phyloP scores from a whole-genome alignment of 768 basidiomycete genomes.

The Macrolepiota fuliginosa region DNA sequence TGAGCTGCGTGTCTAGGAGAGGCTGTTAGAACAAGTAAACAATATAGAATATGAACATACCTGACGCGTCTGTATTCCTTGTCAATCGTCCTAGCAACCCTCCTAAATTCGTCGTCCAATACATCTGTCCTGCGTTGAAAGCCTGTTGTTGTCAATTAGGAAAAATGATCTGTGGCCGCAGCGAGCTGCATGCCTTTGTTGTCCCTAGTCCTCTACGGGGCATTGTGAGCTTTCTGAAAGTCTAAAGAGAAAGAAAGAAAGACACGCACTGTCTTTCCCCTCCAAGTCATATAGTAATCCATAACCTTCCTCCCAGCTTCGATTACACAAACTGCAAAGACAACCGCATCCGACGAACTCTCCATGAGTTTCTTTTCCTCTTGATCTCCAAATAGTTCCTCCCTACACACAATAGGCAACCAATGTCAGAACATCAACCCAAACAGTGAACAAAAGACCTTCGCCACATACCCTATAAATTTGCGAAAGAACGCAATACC shows the following conservation, averaged over 20 bases:
- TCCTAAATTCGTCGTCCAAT: constrained; percentile 42
- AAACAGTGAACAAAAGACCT: background rate
- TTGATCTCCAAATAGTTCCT: constrained; percentile 4
- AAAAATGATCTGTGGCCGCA: background rate
- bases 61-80: constrained; percentile 37
- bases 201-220: constrained; percentile 18
- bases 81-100: constrained; percentile 38
- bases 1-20: constrained; percentile 4
- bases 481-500: constrained; percentile 39
- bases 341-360: constrained; percentile 30
- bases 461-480: constrained; percentile 35
- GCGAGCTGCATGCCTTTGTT: constrained; percentile 20
- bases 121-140: constrained; percentile 28
- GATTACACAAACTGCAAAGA: constrained; percentile 43
- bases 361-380: background rate
- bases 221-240: background rate
- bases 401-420: background rate
- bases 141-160: background rate
- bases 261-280: constrained; percentile 35
- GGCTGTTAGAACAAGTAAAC: background rate
- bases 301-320: constrained; percentile 39
- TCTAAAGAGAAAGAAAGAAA: background rate
- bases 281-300: constrained; percentile 53
- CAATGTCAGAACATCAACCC: background rate
- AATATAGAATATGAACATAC: constrained; percentile 22